A percentile compares a stretch with the other conserved stretches of the same genome.
These are phyloP conservation scores for barley (Hordeum vulgare) DNA, from an alignment of 176 grass and related monocot genomes.

Conservation along the genomic window DNA sequence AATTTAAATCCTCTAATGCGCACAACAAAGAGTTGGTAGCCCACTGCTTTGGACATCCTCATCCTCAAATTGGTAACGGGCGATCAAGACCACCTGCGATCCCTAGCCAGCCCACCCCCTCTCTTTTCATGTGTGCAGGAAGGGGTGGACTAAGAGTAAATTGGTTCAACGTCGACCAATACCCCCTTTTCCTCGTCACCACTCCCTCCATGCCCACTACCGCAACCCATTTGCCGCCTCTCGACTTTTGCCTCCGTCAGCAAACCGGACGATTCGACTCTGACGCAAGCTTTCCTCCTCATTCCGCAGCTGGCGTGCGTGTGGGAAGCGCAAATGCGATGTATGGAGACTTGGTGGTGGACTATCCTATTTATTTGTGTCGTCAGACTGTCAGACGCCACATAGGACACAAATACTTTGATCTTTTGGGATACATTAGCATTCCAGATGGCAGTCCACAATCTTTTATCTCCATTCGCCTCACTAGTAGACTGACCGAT, in stretches of 20 bases:
- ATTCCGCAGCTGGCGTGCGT: too few relatives aligned
- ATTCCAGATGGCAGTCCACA: too few relatives aligned
- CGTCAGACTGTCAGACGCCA: too few relatives aligned
- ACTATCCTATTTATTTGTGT: too few relatives aligned
- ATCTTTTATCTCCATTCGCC: too few relatives aligned
- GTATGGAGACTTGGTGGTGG: too few relatives aligned
- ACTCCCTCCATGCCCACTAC: neutral
- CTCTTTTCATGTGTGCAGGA: neutral
- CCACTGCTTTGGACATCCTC: rapidly evolving
- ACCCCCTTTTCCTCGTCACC: slow-evolving; percentile 1
- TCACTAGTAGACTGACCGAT: too few relatives aligned
- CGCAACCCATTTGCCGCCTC: neutral
- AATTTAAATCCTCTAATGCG: neutral
- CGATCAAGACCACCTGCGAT: neutral
- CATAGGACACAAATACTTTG: too few relatives aligned
- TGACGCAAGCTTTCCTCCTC: too few relatives aligned
- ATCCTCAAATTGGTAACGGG: neutral
- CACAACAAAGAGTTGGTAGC: neutral
- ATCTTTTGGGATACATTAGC: too few relatives aligned
- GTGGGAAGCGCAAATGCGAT: too few relatives aligned
- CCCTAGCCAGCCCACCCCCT: neutral
- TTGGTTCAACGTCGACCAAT: neutral
- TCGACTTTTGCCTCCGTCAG: slow-evolving; percentile 20
- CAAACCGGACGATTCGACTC: too few relatives aligned
- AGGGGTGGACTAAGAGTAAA: neutral